Evolutionary conservation across 352 stramenopile species (phyloP), one percentile per base, ranked within the genome.

Genomic region (Phytophthora gonapodyides): DNA sequence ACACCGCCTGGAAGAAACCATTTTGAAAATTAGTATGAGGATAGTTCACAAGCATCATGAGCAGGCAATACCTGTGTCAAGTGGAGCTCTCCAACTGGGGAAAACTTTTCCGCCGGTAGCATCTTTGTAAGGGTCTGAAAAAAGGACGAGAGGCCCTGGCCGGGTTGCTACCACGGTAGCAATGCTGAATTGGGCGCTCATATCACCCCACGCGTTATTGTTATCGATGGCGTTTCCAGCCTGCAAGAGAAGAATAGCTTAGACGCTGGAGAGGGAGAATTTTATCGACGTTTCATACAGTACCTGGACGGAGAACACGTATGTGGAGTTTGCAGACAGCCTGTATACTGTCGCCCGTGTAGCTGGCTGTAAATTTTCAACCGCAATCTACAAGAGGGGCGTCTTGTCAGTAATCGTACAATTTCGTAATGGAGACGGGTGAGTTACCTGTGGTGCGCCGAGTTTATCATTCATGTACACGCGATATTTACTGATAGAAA

Each of bases 401-500:
- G n/a, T n/a, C n/a, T n/a, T n/a, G n/a, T n/a, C n/a, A n/a, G n/a
- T n/a, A n/a, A n/a, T n/a, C n/a, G n/a, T n/a, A n/a, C n/a, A n/a
- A n/a, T n/a, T n/a, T n/a, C n/a, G n/a, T n/a, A n/a, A n/a, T n/a
- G n/a, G n/a, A n/a, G n/a, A n/a, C n/a, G n/a, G n/a, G n/a, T n/a
- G n/a, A n/a, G n/a, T n/a, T n/a, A n/a, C 73, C 57, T 73, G 41
- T 10, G 50, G 57, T 19, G 31, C 10, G 0, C 48, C 70, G 1
- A 49, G 11, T 1, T 30, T 17, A 16, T 62, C 50, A 13, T 75
- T 37, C 1, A 60, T 45, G 33, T 85, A 82, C 21, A 91, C 46
- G 7, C 78, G 76, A 43, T 89, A 91, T 6, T 88, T 88, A 5
- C 51, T 80, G 21, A 91, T 79, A 2, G 66, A 43, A 12, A 88